Conservation (phyloP, 495 filamentous ascomycete genomes). For the Lophiotrema nucula region DNA sequence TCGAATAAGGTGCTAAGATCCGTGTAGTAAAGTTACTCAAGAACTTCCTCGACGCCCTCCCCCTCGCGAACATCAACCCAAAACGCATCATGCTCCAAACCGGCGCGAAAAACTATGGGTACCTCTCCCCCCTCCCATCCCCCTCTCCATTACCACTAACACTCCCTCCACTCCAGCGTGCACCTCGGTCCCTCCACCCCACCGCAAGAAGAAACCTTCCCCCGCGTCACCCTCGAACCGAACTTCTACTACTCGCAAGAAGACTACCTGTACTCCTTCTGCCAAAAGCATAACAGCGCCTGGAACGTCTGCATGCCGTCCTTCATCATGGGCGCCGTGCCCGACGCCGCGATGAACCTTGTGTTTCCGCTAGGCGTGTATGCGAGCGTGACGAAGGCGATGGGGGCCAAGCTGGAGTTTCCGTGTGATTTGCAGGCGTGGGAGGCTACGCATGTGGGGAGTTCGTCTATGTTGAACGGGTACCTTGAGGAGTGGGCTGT, state of each 20-base stretch:
- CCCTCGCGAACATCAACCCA: conserved; percentile 44
- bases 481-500: conserved; percentile 53
- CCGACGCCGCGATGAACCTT: conserved; percentile 52
- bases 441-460: conserved; percentile 45
- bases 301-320: conserved; percentile 48
- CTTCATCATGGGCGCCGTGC: conserved; percentile 52
- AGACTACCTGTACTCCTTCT: conserved; percentile 45
- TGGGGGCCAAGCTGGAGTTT: conserved; percentile 44
- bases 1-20: not conserved
- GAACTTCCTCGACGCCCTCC: conserved; percentile 50
- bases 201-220: conserved; percentile 49
- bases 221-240: conserved; percentile 44
- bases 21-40: conserved; percentile 36
- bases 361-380: conserved; percentile 51
- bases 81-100: conserved; percentile 54
- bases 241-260: conserved; percentile 60
- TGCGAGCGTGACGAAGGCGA: conserved; percentile 45
- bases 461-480: conserved; percentile 45
- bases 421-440: conserved; percentile 46
- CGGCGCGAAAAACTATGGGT: conserved; percentile 52
- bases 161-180: conserved; percentile 28
- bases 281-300: conserved; percentile 22
- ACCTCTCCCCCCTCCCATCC: not conserved
- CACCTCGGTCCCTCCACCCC: conserved; percentile 49
- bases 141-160: not conserved